Conservation (phyloP, 768 basidiomycete species). For the Naganishia randhawae region DNA sequence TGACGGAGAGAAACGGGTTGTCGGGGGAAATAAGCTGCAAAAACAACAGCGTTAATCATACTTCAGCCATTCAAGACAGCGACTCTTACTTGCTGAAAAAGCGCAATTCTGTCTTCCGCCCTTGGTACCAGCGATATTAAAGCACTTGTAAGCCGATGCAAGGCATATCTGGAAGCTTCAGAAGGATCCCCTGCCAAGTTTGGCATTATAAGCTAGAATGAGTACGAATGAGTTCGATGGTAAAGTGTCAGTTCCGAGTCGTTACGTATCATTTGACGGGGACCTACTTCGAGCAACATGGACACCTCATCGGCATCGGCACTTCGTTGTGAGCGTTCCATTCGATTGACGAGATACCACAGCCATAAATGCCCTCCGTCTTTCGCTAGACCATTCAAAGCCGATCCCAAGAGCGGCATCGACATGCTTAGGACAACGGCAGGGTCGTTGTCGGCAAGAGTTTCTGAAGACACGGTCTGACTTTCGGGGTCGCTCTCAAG, state of each 20-base stretch:
- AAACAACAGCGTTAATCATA: background rate
- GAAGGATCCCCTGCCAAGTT: slow-evolving; percentile 11
- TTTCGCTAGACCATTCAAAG: slow-evolving; percentile 14
- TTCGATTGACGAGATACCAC: slow-evolving; percentile 1
- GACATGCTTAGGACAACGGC: slow-evolving; percentile 5
- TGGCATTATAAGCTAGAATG: slow-evolving; percentile 7
- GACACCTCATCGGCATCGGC: slow-evolving; percentile 9
- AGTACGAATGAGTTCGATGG: too few species aligned
- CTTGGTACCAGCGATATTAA: background rate
- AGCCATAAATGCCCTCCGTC: slow-evolving; percentile 6
- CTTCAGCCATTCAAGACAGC: background rate
- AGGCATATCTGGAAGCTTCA: background rate
- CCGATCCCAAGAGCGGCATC: slow-evolving; percentile 12
- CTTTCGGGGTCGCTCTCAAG: background rate
- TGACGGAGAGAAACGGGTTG: slow-evolving; percentile 4
- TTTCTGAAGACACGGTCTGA: background rate
- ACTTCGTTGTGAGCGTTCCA: background rate
- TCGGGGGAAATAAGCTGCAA: slow-evolving; percentile 4
- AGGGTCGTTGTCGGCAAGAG: background rate
- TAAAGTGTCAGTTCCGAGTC: background rate
- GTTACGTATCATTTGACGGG: background rate
- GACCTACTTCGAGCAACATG: slow-evolving; percentile 9
- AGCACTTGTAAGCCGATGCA: background rate
- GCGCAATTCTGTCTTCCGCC: background rate
- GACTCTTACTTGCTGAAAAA: background rate